Base-by-base conservation (phyloP, 1,139 yeast genomes). In the Diutina pseudorugosa region DNA sequence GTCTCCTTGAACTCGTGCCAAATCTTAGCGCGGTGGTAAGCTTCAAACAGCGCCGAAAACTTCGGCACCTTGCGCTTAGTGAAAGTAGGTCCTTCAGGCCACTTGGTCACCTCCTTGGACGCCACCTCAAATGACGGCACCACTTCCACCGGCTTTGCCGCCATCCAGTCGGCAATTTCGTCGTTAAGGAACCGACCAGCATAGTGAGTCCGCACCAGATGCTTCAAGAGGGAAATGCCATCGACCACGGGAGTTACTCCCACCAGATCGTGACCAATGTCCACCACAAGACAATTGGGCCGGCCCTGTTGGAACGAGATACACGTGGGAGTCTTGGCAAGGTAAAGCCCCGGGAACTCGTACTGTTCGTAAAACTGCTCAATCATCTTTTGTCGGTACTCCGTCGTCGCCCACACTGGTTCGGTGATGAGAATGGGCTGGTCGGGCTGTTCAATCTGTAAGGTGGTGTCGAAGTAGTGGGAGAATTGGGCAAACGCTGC, bases 171-270 rank as follows among this genome's bases (percentile, higher is more conserved):
- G 42, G 59, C 55, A 45, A 73, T 71, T 57, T 78, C 81, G 57
- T 75, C 76, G 52, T 71, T 69, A 53, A 85, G 61, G 58, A 73
- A 85, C 50, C 66, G 70, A 14, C 94, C 94, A 1, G 83, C 81
- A 59, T 83, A 82, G 59, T 76, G 80, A 2, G 88, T 84, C 57
- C 83, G 78, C 69, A 79, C 74, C 4, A 87, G 80, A 57, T 84
- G 86, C 64, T 79, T 85, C 59, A 85, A 75, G 55, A 93, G 72
- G 49, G 94, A 87, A 63, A 93, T 79, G 3, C 98, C 98, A 67
- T 93, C 99, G 52, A 91, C 80, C 2, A 93, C 94, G 0, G 99
- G 98, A 1, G 96, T 86, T 2, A 86, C 95, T 53, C 93, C 82
- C 16, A 83, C 76, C 1, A 85, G 72, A 59, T 86, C 91, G 61